A percentile compares a stretch with the other conserved stretches of the same genome.
These are phyloP conservation scores for Leonotis leonurus DNA, from an alignment of 257 asterid genomes.

Conservation along the genomic window DNA sequence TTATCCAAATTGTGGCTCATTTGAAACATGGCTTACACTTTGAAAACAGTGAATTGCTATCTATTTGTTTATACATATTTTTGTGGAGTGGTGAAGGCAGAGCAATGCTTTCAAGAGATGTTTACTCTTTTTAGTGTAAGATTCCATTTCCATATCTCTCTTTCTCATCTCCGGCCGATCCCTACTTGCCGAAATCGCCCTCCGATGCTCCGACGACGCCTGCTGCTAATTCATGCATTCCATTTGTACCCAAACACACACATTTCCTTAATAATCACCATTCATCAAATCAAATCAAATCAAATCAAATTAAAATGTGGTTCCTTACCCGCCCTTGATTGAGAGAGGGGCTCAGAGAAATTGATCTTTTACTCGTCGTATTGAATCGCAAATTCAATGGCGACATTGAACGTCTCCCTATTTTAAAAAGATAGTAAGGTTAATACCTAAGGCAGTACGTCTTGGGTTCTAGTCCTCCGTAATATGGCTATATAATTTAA, in stretches of 20 bases:
- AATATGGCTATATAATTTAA: no score
- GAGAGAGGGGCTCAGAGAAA: slow-evolving; percentile 30
- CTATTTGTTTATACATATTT: slow-evolving; percentile 22
- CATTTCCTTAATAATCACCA: no score
- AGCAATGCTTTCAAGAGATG: slow-evolving; percentile 47
- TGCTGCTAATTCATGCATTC: no score
- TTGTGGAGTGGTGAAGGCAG: slow-evolving; percentile 32
- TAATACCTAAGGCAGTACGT: no score
- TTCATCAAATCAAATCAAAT: no score
- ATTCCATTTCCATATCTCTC: slow-evolving; percentile 30
- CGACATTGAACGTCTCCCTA: slow-evolving; percentile 45
- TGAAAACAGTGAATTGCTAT: no score
- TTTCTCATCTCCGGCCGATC: slow-evolving; percentile 6
- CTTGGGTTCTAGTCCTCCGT: no score
- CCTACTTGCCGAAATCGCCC: slow-evolving; percentile 31
- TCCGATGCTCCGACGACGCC: slow-evolving; percentile 41
- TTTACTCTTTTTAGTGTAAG: slow-evolving; percentile 41
- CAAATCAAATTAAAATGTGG: no score
- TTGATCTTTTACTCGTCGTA: slow-evolving; percentile 39
- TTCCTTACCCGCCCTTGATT: slow-evolving; percentile 37
- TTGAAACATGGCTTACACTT: no score
- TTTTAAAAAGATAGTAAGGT: no score
- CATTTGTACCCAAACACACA: no score
- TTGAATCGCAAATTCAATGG: slow-evolving; percentile 37
- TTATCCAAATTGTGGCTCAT: no score